A percentile compares a stretch with the other conserved stretches of the same genome.
Conservation (phyloP, 2,329 filamentous ascomycete species). For the Diaporthe nobilis region DNA sequence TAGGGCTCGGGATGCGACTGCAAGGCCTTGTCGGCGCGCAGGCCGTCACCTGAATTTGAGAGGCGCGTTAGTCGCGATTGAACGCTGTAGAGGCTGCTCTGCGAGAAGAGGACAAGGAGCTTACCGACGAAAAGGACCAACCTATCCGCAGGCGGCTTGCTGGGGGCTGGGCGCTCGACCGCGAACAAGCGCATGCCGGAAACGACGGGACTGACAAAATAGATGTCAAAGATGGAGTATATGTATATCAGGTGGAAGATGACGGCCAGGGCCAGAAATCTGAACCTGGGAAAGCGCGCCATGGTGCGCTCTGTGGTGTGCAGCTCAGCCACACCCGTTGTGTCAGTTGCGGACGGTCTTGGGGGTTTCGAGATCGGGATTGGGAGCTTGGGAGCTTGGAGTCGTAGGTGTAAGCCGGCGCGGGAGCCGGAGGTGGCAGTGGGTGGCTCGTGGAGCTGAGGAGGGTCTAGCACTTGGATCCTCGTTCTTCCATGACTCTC, state of each 20-base stretch:
- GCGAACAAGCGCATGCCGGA: constrained; percentile 90
- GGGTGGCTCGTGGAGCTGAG: constrained; percentile 26
- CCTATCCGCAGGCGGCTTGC: constrained; percentile 85
- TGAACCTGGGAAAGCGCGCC: constrained; percentile 75
- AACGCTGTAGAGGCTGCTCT: neutral
- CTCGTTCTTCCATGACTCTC: constrained; percentile 37
- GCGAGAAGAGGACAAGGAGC: constrained; percentile 42
- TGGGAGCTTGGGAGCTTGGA: neutral
- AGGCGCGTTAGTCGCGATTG: neutral
- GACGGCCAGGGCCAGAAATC: constrained; percentile 89
- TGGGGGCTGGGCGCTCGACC: constrained; percentile 71
- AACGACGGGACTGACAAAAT: constrained; percentile 98
- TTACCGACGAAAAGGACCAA: constrained; percentile 93
- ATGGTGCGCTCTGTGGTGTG: constrained; percentile 53
- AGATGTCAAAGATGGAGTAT: constrained; percentile 97
- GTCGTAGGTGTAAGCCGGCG: constrained; percentile 6
- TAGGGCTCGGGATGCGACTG: constrained; percentile 93
- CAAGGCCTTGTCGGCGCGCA: constrained; percentile 98
- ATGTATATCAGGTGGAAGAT: constrained; percentile 95
- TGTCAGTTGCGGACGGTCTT: neutral
- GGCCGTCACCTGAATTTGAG: constrained; percentile 77
- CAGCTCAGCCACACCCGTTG: constrained; percentile 36
- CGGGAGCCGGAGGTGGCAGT: neutral
- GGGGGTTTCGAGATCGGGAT: neutral
- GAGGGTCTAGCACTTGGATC: constrained; percentile 19